Conservation (phyloP, 306 rosid genomes). For the Trichosanthes cucumerina region DNA sequence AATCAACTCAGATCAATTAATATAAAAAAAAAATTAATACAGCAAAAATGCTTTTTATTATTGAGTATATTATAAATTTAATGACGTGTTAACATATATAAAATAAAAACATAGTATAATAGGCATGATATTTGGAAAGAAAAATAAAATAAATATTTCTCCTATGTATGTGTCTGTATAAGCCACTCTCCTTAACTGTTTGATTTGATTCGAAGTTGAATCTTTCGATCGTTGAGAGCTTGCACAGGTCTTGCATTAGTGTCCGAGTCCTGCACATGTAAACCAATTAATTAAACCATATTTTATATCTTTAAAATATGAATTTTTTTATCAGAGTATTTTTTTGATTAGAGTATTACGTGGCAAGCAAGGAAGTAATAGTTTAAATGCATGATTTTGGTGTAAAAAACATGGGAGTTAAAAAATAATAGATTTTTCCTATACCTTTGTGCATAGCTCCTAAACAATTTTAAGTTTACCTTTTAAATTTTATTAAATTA, state of each 20-base stretch:
- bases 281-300: not conserved
- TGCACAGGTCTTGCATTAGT: constrained; percentile 68
- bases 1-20: too few relatives aligned
- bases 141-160: not conserved
- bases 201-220: constrained; percentile 24
- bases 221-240: constrained; percentile 30
- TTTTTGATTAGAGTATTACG: too few relatives aligned
- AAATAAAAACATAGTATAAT: not conserved
- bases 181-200: not conserved
- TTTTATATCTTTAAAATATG: not conserved
- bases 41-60: not conserved
- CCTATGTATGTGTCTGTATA: not conserved
- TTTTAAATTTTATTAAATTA: too few relatives aligned
- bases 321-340: too few relatives aligned
- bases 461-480: too few relatives aligned
- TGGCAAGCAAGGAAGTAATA: too few relatives aligned
- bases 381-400: too few relatives aligned
- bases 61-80: not conserved
- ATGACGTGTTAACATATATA: not conserved
- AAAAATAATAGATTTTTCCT: too few relatives aligned
- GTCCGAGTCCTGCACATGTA: constrained; percentile 35
- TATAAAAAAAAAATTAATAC: not conserved
- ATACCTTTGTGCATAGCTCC: too few relatives aligned
- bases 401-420: too few relatives aligned
- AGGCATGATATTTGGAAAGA: not conserved